phyloP scores from a whole-genome alignment of 176 grass and related monocot genomes.

The Cymbopogon citratus region DNA sequence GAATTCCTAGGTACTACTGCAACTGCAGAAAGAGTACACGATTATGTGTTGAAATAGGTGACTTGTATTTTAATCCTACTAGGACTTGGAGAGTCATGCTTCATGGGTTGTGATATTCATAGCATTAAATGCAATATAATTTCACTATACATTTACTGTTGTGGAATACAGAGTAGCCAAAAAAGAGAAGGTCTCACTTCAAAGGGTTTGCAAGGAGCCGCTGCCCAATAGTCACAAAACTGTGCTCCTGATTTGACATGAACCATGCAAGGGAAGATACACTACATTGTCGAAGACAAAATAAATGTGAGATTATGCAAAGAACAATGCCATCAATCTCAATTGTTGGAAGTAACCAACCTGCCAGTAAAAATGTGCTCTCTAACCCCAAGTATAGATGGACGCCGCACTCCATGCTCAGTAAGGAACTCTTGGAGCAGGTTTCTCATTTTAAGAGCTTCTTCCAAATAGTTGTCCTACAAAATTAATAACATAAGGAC shows the following conservation, averaged over 20 bases:
- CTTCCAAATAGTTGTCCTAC: slow-evolving; percentile 97
- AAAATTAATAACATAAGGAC: slow-evolving; percentile 27
- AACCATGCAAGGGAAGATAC: slow-evolving; percentile 98
- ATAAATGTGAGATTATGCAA: slow-evolving; percentile 25
- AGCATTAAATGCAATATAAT: neutral
- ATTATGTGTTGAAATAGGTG: neutral
- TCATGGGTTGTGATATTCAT: neutral
- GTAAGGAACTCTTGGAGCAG: slow-evolving; percentile 88
- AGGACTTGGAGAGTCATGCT: neutral
- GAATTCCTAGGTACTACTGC: neutral
- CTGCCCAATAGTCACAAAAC: slow-evolving; percentile 97
- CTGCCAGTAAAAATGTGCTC: slow-evolving; percentile 98
- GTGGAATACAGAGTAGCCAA: neutral
- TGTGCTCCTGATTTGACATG: slow-evolving; percentile 97
- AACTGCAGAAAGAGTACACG: slow-evolving; percentile 5
- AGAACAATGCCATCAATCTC: slow-evolving; percentile 23
- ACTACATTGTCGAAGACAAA: slow-evolving; percentile 45
- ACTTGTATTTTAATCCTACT: neutral
- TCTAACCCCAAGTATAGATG: slow-evolving; percentile 94
- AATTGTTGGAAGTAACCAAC: slow-evolving; percentile 30
- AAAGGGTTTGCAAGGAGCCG: slow-evolving; percentile 81
- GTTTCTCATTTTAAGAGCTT: slow-evolving; percentile 99
- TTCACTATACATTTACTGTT: neutral
- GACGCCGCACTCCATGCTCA: slow-evolving; percentile 53
- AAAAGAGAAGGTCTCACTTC: slow-evolving; percentile 50